Evolutionary conservation across 2,329 filamentous ascomycete genomes (phyloP).

Genomic region (Cercospora beticola): DNA sequence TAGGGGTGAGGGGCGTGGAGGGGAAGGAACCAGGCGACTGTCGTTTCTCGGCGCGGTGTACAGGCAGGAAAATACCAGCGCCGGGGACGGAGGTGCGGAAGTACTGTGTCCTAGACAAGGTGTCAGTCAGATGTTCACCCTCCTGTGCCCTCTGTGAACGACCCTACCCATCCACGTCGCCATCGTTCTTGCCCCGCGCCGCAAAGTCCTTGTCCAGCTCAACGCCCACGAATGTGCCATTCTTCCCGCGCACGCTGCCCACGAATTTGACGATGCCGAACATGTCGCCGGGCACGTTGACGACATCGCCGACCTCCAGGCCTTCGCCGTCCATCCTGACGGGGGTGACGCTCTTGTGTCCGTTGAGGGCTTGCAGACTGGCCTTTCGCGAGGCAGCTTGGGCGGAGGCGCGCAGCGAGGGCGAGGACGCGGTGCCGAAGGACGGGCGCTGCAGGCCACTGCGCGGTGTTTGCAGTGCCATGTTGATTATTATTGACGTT

Average conservation of each 20-base stretch:
- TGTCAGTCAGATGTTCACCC: conserved; percentile 5
- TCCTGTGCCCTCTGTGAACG: neutral
- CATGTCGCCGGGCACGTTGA: conserved; percentile 94
- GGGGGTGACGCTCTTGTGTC: conserved; percentile 49
- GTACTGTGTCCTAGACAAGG: conserved; percentile 52
- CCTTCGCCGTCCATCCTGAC: conserved; percentile 50
- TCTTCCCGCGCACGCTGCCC: conserved; percentile 82
- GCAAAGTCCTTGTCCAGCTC: conserved; percentile 83
- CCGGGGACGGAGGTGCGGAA: conserved; percentile 77
- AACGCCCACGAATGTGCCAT: conserved; percentile 86
- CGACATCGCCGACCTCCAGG: conserved; percentile 74
- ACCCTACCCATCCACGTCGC: conserved; percentile 84
- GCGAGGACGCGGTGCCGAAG: conserved; percentile 44
- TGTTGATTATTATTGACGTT: conserved; percentile 22
- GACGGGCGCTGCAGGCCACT: conserved; percentile 42
- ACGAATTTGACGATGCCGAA: conserved; percentile 85
- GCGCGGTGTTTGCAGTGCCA: conserved; percentile 47
- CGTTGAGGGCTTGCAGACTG: conserved; percentile 68
- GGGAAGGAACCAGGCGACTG: conserved; percentile 60
- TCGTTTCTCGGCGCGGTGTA: conserved; percentile 74
- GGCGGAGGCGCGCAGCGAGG: conserved; percentile 43
- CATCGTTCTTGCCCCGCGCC: conserved; percentile 85
- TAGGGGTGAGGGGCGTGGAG: conserved; percentile 67
- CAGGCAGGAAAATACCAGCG: conserved; percentile 89
- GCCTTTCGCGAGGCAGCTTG: conserved; percentile 64